These are phyloP conservation scores for Mortierella alpina DNA, from an alignment of 192 early-diverging fungal species.

Conservation along the genomic window DNA sequence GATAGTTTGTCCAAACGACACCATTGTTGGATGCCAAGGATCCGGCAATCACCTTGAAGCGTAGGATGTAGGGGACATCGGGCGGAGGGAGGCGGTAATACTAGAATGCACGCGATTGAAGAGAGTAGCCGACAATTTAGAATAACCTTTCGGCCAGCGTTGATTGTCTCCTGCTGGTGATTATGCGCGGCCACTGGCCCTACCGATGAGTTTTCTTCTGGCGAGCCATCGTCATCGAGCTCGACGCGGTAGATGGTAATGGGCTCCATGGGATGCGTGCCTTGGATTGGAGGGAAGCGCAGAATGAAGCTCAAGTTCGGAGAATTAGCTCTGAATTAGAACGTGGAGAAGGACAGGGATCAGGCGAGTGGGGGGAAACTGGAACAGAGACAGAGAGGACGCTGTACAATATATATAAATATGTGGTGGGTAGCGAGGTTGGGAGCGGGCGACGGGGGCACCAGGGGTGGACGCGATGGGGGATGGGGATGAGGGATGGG, in stretches of 20 bases:
- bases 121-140: neutral
- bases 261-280: neutral
- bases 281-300: no score
- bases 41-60: slow-evolving; percentile 85
- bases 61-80: slow-evolving; percentile 71
- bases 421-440: no score
- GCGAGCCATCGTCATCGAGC: slow-evolving; percentile 57
- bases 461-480: no score
- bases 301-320: no score
- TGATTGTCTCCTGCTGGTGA: neutral
- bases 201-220: slow-evolving; percentile 43
- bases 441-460: no score
- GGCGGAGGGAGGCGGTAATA: slow-evolving; percentile 83
- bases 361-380: no score
- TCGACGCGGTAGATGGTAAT: slow-evolving; percentile 42
- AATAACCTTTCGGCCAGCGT: neutral
- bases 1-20: slow-evolving; percentile 90
- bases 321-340: no score
- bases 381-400: no score
- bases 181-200: neutral
- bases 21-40: slow-evolving; percentile 77
- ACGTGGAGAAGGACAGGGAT: no score
- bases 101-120: slow-evolving; percentile 51
- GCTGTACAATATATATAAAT: no score
- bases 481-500: no score